phyloP scores from a whole-genome alignment of 108 stramenopile species.

The Nitzschia palea region DNA sequence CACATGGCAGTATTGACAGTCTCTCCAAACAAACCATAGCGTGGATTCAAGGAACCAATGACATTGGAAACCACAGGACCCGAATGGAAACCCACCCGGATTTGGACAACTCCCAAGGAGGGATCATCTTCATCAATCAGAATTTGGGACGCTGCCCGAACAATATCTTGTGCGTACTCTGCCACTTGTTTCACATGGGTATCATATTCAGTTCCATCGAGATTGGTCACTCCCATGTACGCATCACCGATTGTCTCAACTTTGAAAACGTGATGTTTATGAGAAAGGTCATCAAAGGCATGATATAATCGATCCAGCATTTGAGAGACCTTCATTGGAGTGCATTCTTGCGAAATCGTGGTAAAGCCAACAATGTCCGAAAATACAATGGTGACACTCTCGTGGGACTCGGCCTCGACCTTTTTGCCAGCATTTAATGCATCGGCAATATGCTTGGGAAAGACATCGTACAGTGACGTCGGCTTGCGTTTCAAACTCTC shows the following conservation, averaged over 20 bases:
- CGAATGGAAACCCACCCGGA: constrained; percentile 56
- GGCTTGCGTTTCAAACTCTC: background rate
- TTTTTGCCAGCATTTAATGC: constrained; percentile 44
- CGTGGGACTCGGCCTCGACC: constrained; percentile 40
- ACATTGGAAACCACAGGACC: constrained; percentile 61
- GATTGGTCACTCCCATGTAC: constrained; percentile 39
- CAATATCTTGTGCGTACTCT: constrained; percentile 47
- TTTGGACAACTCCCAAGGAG: constrained; percentile 37
- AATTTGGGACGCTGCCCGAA: constrained; percentile 41
- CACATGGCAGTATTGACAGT: constrained; percentile 59
- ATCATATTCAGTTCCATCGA: constrained; percentile 43
- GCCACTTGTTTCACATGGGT: constrained; percentile 58
- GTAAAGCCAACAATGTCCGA: constrained; percentile 57
- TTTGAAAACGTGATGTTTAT: constrained; percentile 40
- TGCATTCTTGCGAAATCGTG: constrained; percentile 6
- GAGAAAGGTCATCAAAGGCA: constrained; percentile 27
- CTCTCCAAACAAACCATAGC: constrained; percentile 62
- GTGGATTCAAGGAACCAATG: constrained; percentile 47
- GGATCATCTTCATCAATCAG: constrained; percentile 41
- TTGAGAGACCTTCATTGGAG: constrained; percentile 31
- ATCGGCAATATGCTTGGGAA: constrained; percentile 53
- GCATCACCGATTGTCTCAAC: constrained; percentile 50
- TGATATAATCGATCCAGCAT: constrained; percentile 39
- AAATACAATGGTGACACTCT: constrained; percentile 61
- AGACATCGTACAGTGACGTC: constrained; percentile 31